Evolutionary conservation across 2,329 filamentous ascomycete genomes (phyloP).

Genomic region (Scopulariopsis brevicaulis): DNA sequence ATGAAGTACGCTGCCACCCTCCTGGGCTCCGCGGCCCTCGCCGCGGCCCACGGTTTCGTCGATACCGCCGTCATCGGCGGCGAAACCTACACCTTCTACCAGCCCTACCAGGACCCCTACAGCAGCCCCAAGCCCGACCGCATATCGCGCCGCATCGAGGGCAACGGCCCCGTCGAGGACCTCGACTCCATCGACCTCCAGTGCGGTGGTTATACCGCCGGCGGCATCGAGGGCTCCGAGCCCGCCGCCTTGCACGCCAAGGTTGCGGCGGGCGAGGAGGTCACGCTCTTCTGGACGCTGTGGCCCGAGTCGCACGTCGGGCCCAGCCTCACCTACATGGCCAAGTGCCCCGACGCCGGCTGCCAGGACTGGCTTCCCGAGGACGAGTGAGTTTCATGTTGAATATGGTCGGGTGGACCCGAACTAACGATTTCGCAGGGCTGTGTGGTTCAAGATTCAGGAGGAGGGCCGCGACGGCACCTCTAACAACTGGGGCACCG

Average conservation of each 20-base stretch:
- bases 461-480: slow-evolving; percentile 37
- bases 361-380: slow-evolving; percentile 17
- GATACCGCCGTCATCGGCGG: slow-evolving; percentile 31
- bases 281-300: slow-evolving; percentile 43
- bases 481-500: slow-evolving; percentile 32
- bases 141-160: slow-evolving; percentile 42
- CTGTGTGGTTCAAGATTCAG: slow-evolving; percentile 7
- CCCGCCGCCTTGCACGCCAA: slow-evolving; percentile 42
- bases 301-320: slow-evolving; percentile 39
- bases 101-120: slow-evolving; percentile 31
- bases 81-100: slow-evolving; percentile 17
- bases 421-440: background rate
- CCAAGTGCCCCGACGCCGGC: slow-evolving; percentile 35
- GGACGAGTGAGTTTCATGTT: slow-evolving; percentile 13
- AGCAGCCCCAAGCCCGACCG: slow-evolving; percentile 29
- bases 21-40: slow-evolving; percentile 22
- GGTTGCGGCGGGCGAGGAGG: slow-evolving; percentile 38
- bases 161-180: slow-evolving; percentile 46
- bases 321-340: slow-evolving; percentile 48
- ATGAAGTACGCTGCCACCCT: slow-evolving; percentile 10
- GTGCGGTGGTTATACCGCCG: slow-evolving; percentile 40
- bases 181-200: slow-evolving; percentile 40
- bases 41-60: slow-evolving; percentile 36
- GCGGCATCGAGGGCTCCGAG: slow-evolving; percentile 31
- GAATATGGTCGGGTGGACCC: background rate